These are phyloP conservation scores for Penicillium fimorum DNA, from an alignment of 495 filamentous ascomycete species.

Conservation along the genomic window DNA sequence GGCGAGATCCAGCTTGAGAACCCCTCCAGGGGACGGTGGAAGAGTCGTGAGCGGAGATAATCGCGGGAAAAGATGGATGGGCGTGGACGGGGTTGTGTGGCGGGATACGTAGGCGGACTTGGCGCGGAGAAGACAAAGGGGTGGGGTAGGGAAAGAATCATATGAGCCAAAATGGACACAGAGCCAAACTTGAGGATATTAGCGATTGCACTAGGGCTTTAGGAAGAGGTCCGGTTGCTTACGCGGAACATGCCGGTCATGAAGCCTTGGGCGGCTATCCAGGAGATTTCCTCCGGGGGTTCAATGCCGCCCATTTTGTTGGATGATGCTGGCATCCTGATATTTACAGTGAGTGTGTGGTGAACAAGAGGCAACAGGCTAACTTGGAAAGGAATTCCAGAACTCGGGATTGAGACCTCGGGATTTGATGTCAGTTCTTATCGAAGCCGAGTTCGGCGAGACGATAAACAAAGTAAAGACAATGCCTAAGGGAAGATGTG, in stretches of 20 bases:
- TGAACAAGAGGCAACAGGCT: background rate
- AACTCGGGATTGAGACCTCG: background rate
- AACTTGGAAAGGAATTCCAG: background rate
- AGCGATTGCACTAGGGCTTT: background rate
- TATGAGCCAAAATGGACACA: conserved; percentile 48
- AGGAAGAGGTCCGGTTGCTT: conserved; percentile 18
- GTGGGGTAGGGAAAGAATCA: conserved; percentile 48
- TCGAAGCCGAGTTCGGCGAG: conserved; percentile 13
- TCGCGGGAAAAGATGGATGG: conserved; percentile 38
- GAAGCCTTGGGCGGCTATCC: conserved; percentile 43
- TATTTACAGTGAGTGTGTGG: background rate
- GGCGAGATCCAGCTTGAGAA: conserved; percentile 48
- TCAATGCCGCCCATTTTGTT: conserved; percentile 38
- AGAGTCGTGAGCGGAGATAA: conserved; percentile 37
- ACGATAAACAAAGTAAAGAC: conserved; percentile 1
- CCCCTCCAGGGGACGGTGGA: conserved; percentile 45
- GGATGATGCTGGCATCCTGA: conserved; percentile 42
- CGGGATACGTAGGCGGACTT: conserved; percentile 20
- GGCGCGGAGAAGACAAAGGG: conserved; percentile 42
- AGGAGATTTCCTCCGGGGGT: conserved; percentile 43
- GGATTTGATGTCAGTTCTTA: background rate
- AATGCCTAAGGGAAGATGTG: background rate
- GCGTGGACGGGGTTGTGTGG: conserved; percentile 22
- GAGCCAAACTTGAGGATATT: conserved; percentile 41
- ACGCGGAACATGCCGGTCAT: conserved; percentile 47